These are phyloP conservation scores for Podospora australis DNA, from an alignment of 495 filamentous ascomycete species.

Conservation along the genomic window DNA sequence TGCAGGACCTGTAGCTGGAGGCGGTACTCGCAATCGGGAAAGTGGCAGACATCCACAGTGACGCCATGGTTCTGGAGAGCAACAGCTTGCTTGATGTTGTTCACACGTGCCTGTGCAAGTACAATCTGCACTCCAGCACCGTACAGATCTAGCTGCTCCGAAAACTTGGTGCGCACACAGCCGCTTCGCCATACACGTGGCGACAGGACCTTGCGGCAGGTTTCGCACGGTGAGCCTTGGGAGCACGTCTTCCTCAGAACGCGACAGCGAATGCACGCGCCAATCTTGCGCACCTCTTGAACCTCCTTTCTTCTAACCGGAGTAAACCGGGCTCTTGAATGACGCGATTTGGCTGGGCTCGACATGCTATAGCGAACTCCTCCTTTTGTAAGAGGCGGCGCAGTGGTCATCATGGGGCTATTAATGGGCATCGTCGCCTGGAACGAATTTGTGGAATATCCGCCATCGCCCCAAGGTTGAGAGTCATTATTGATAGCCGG, in stretches of 20 bases:
- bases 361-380: constrained; percentile 37
- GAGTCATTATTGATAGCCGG: constrained; percentile 6
- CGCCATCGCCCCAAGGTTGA: constrained; percentile 40
- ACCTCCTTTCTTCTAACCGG: constrained; percentile 67
- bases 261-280: constrained; percentile 79
- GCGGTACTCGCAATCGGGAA: constrained; percentile 49
- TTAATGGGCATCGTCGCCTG: constrained; percentile 11
- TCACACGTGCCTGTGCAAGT: constrained; percentile 60
- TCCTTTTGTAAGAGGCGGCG: constrained; percentile 25
- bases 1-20: constrained; percentile 51
- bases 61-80: constrained; percentile 52
- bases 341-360: constrained; percentile 31
- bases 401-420: constrained; percentile 12
- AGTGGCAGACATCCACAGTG: constrained; percentile 63
- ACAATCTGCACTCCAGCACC: constrained; percentile 63
- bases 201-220: constrained; percentile 70
- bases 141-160: constrained; percentile 67
- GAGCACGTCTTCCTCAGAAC: constrained; percentile 86
- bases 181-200: constrained; percentile 75
- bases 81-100: constrained; percentile 49
- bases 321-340: constrained; percentile 60
- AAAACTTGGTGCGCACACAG: constrained; percentile 70
- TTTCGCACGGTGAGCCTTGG: constrained; percentile 68
- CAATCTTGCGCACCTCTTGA: constrained; percentile 69
- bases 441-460: constrained; percentile 33